Evolutionary conservation across 225 moss, liverwort and hornwort genomes (phyloP).

Genomic region (Climacium dendroides): DNA sequence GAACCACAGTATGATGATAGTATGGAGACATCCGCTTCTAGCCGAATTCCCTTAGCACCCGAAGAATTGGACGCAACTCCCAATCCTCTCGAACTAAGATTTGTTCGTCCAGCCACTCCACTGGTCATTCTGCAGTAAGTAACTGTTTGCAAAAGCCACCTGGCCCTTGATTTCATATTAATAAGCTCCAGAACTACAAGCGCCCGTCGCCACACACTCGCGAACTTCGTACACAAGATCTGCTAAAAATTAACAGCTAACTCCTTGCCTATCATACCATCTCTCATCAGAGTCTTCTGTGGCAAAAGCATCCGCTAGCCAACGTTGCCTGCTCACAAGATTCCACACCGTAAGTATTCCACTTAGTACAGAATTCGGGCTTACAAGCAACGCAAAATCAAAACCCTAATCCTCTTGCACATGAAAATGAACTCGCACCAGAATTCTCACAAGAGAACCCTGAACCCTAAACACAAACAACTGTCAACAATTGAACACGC

Average conservation of each 20-base stretch:
- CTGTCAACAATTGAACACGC: not conserved
- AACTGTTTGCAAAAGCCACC: not conserved
- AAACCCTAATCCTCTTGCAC: not conserved
- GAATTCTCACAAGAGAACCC: not conserved
- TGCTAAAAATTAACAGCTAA: not conserved
- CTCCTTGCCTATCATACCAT: not conserved
- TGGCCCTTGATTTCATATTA: slow-evolving; percentile 5
- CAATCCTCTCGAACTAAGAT: not conserved
- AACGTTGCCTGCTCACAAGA: not conserved
- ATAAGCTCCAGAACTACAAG: not conserved
- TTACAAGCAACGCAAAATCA: not conserved
- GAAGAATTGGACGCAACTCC: not conserved
- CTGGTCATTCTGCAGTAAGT: slow-evolving; percentile 5
- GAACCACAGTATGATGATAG: not conserved
- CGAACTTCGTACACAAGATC: not conserved
- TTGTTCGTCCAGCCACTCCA: not conserved
- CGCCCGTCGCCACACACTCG: not conserved
- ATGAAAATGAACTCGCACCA: not conserved
- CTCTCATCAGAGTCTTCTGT: not conserved
- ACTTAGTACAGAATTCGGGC: not conserved
- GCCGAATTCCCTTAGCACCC: not conserved
- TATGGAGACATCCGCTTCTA: not conserved
- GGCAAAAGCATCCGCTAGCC: not conserved
- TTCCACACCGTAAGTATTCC: not conserved
- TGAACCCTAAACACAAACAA: too few species aligned